phyloP scores from a whole-genome alignment of 225 moss, liverwort and hornwort species.

The Lunularia cruciata region DNA sequence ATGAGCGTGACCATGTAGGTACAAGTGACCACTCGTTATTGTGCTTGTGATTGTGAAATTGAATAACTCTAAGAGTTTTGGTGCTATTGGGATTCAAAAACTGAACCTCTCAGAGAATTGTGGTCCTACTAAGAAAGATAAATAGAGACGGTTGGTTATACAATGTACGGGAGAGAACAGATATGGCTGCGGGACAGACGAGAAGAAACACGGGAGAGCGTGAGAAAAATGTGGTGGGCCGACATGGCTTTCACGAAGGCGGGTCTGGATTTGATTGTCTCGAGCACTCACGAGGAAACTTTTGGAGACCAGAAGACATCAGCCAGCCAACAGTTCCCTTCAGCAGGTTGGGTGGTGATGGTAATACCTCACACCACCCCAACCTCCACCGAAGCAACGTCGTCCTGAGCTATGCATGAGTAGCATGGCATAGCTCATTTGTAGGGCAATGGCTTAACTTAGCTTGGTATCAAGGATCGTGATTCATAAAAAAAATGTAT shows the following conservation, averaged over 20 bases:
- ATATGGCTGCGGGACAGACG: neutral
- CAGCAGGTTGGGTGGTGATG: neutral
- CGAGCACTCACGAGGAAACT: slow-evolving; percentile 1
- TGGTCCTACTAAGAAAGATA: too few species aligned
- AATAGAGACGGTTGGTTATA: too few species aligned
- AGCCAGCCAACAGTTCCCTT: neutral
- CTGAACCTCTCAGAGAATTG: too few species aligned
- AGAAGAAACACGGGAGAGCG: neutral
- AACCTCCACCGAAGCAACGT: slow-evolving; percentile 7
- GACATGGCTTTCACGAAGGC: neutral
- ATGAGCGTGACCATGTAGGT: too few species aligned
- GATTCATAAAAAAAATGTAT: neutral
- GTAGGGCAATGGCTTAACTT: neutral
- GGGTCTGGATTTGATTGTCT: neutral
- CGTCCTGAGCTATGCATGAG: neutral
- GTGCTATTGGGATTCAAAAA: too few species aligned
- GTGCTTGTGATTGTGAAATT: too few species aligned
- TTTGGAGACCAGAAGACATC: neutral
- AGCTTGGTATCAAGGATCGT: neutral
- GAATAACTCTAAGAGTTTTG: too few species aligned
- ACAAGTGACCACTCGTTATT: too few species aligned
- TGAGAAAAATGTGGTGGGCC: neutral
- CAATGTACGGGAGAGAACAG: too few species aligned
- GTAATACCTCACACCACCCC: neutral
- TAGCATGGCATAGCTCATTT: neutral